Evolutionary conservation across 1,284 basidiomycete species (phyloP), one percentile per base, ranked within the genome.

Genomic region (Melampsora abietis-canadensis): DNA sequence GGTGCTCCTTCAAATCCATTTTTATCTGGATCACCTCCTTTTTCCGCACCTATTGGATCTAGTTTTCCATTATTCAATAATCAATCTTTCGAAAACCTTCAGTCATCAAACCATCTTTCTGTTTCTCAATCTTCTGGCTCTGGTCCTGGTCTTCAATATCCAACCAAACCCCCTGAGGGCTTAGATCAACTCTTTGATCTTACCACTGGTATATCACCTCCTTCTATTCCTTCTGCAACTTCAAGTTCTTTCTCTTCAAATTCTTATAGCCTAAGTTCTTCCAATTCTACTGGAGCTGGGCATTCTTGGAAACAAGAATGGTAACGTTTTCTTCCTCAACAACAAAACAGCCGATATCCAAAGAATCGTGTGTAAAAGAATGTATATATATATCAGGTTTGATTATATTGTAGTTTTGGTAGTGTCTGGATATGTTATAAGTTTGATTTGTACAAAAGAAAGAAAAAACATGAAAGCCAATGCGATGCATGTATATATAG

Each of bases 91-190:
- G 19, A 27, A 27, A n/a, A n/a, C 51, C 19, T 21, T 54, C 51
- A 8, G 5, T 14, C 40, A 44, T 44, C 40, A 44, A 44, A 44
- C 14, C 40, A 8, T n/a, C 51, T 27, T 8, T 54, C 51, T 54
- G 51, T n/a, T 54, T 54, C 51, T n/a, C 51, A 54, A 54, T 54
- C 51, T 21, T 54, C 51, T 12, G 21, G 7, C 51, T 54, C n/a
- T 54, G 17, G 51, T 14, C 3, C 7, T 21, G 51, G 19, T 54
- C 51, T 12, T 54, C 51, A 54, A 54, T 21, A 27, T 54, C 10
- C 8, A n/a, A 6, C 51, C 7, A 54, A 15, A 21, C 51, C n/a
- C 21, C 6, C 51, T 21, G 51, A 54, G 14, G 27, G 51, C 8
- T 54, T 27, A 54, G 51, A 27, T 14, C 7, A 19, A 21, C 15